Base-by-base conservation (phyloP, 2,329 filamentous ascomycete species). In the Elsinoe necatrix region DNA sequence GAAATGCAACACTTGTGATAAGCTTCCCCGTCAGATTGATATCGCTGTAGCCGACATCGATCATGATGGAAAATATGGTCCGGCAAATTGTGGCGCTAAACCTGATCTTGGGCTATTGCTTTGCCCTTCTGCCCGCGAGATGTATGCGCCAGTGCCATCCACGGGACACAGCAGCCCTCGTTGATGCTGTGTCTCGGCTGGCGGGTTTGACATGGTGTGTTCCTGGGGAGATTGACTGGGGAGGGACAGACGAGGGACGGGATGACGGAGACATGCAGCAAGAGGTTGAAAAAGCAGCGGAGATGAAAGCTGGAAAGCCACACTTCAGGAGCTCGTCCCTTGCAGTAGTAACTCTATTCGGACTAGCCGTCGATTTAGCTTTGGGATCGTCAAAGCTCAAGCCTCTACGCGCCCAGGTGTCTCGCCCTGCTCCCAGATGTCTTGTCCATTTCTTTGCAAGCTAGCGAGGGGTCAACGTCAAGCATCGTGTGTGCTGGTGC, bases 251-350 rank as follows among this genome's bases (percentile, higher is more conserved):
- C 18, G 48, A 37, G 14, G 48, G 31, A 18, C 29, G 48, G 48
- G 48, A 52, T 52, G 48, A 52, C 48, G 48, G 29, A 52, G 21
- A 39, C 20, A 39, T 52, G 48, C 48, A 52, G 29, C 48, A 39
- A 52, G 25, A 31, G n/a, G 45, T 50, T 31, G 45, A 34, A 50
- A 29, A 43, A 50, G 45, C 23, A 50, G 45, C 12, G 45, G 45
- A 34, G 45, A 16, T 8, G 45, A 34, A 50, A 50, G 25, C 12
- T 31, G 25, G 45, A 34, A 52, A 52, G 48, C 29, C 48, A 52
- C 48, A 52, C n/a, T 12, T 25, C 41, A 8, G 21, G 41, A 12
- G 41, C 41, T 45, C 25, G 41, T 34, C 31, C 48, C 48, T 52
- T 52, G 48, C 48, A 35, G 25, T 31, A 23, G 20, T 45, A 45